Conservation (phyloP, 1,284 basidiomycete genomes). For the Ganoderma sp. region DNA sequence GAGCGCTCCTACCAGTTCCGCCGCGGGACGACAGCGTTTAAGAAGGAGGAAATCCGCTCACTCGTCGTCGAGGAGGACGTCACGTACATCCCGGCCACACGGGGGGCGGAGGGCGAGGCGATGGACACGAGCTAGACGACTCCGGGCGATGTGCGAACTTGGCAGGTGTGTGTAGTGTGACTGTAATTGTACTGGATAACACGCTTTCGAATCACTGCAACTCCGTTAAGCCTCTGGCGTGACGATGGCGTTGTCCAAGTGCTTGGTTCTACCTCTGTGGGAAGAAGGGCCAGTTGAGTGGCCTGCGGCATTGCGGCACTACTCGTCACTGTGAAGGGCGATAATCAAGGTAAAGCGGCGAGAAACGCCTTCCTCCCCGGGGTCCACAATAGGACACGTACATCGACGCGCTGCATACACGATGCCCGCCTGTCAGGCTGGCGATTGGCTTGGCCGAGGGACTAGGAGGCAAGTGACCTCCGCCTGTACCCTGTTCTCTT, state of each 20-base stretch:
- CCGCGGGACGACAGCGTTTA: conserved; percentile 88
- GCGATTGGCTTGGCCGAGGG: neutral
- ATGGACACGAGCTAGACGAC: conserved; percentile 63
- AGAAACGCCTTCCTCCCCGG: conserved; percentile 1
- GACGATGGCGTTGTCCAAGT: neutral
- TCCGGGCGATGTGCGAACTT: neutral
- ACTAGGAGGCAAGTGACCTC: conserved; percentile 14
- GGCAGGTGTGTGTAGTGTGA: conserved; percentile 20
- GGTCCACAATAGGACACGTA: conserved; percentile 15
- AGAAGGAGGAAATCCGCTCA: conserved; percentile 76
- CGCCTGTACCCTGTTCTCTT: neutral
- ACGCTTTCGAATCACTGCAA: conserved; percentile 14
- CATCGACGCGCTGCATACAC: conserved; percentile 4
- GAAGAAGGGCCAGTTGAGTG: too few species aligned
- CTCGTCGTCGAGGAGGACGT: conserved; percentile 78
- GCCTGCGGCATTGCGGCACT: neutral
- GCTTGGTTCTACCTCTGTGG: neutral
- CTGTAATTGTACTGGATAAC: conserved; percentile 30
- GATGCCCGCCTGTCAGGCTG: conserved; percentile 1
- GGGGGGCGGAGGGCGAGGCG: conserved; percentile 50
- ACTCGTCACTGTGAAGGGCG: neutral
- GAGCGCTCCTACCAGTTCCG: conserved; percentile 87
- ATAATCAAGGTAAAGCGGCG: neutral
- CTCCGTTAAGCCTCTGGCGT: neutral
- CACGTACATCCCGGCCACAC: conserved; percentile 47